Evolutionary conservation across 139 green algal genomes (phyloP), one percentile per base, ranked within the genome.

Genomic region (Coelastrella sp.): DNA sequence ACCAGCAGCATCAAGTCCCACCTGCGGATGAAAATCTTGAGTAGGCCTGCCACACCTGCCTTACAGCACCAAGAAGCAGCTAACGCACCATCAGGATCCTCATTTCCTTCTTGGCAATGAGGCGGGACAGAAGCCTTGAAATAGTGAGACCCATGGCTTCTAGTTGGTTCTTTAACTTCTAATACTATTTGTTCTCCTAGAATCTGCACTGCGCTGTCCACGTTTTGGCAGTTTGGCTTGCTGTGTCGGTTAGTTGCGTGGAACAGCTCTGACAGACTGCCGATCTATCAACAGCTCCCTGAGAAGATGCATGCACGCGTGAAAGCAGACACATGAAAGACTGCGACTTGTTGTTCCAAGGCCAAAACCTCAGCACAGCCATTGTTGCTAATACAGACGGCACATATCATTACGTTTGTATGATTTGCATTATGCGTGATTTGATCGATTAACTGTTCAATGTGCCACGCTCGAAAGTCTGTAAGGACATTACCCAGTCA

Each of bases 91-190:
- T 99, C 6, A 99, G 93, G 66, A 99, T 99, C 14, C 98, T 95
- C 98, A 99, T 99, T 93, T 99, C 98, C 94, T 98, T 98, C 93
- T 98, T 99, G 84, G 94, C 97, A 91, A 99, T 98, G 12, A 99
- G 96, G 57, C 96, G 93, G 14, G 91, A 86, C 89, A 99, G 98
- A n/a, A 99, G 93, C 93, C 99, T 99, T 25, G 95, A 96, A 91
- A 99, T 98, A 0, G 97, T 94, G 76, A 99, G 93, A 72, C 98
- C 98, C 98, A 99, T 99, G 76, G 49, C 95, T 73, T 22, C 63
- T 87, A 74, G 8, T 76, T 74, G 49, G 15, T 20, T 74, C 27
- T 74, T 60, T 24, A 58, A 60, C 68, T 27, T 15, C 35, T 85
- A 56, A 56, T 49, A 70, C 19, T 68, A 85, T 24, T 58, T 68